Evolutionary conservation across 2,329 filamentous ascomycete species (phyloP), one percentile per base, ranked within the genome.

Genomic region (Aspergillus oerlinghausenensis): DNA sequence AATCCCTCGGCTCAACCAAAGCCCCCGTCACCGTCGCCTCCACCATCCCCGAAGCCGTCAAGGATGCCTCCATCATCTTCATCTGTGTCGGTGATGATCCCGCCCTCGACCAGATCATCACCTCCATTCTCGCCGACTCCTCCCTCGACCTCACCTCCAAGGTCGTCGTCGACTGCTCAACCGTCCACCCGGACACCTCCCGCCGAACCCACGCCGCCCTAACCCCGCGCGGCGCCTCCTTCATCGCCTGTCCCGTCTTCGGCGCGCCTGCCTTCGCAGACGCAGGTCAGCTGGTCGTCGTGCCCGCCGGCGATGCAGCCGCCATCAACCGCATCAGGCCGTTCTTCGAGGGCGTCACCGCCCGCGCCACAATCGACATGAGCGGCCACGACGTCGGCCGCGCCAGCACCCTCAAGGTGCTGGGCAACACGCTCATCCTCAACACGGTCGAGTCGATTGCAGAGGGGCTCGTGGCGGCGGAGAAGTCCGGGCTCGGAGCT

Each of bases 371-470:
- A 61, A 86, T 95, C 58, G 85, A 93, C 69, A 87, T 91, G 72
- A 80, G 81, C 48, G 85, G 82, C n/a, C 82, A 90, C 72, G 82
- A 87, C 1, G 85, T 87, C 50, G 84, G 87, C 52, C 84, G 85
- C 53, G 86, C 91, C 4, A 82, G 85, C 1, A 82, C 85, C 49
- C 79, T 96, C 50, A 94, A 96, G 75, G 79, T 96, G 21, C 82
- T 96, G 9, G 92, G 92, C 56, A 96, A 96, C 73, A 90, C 88
- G 0, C 92, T 96, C 70, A 82, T 96, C 65, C 71, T 95, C 43
- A 89, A 89, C 76, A 92, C 92, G 82, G 83, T 92, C 25, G 88
- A 92, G 68, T 82, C 89, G 52, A 77, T 96, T 3, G 85, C 89
- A 1, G 90, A 96, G 76, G 88, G 87, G 5, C 83, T 93, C 68